phyloP scores from a whole-genome alignment of 2,329 filamentous ascomycete species.

The Nemania sp. region DNA sequence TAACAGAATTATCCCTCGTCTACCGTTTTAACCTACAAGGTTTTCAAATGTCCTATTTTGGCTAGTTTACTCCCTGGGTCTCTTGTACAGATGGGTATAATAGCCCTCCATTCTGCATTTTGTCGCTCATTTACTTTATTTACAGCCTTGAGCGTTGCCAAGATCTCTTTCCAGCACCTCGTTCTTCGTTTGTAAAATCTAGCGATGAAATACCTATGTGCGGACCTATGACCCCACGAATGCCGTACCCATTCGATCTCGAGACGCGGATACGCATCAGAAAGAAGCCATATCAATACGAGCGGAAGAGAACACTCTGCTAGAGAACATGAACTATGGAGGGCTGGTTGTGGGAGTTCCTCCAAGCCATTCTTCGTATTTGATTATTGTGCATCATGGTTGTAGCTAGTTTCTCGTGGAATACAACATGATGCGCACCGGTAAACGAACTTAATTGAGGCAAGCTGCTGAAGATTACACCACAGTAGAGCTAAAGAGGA shows the following conservation, averaged over 20 bases:
- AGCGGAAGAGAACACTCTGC: not conserved
- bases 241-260: not conserved
- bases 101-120: not conserved
- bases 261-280: not conserved
- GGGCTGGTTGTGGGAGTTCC: not conserved
- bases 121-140: too few species aligned
- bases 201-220: not conserved
- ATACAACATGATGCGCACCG: not conserved
- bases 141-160: too few species aligned
- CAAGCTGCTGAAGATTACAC: not conserved
- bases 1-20: not conserved
- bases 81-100: not conserved
- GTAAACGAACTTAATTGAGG: not conserved
- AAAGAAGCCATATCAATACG: not conserved
- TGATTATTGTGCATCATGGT: not conserved
- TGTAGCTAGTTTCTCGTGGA: not conserved
- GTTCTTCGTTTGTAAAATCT: not conserved
- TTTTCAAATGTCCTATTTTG: not conserved
- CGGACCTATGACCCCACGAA: not conserved
- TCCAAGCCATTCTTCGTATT: not conserved
- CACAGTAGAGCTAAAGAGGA: not conserved
- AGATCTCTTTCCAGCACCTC: not conserved
- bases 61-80: not conserved
- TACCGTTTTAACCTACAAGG: too few species aligned
- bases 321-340: not conserved